Evolutionary conservation across 176 grass and related monocot species (phyloP), one percentile per base, ranked within the genome.

Genomic region (Echinochloa phyllopogon): DNA sequence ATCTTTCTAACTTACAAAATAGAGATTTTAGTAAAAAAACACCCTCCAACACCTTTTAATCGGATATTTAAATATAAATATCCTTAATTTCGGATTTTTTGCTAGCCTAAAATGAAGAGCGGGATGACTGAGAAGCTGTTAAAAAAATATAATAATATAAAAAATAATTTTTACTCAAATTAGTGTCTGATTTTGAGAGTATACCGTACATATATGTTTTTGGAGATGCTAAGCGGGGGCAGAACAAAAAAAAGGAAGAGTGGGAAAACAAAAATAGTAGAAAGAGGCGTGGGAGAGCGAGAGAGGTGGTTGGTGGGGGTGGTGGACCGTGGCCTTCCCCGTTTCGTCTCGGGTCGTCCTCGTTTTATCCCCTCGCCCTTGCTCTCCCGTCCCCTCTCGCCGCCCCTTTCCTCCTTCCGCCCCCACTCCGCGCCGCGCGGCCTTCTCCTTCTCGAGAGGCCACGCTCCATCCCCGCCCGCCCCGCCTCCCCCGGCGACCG

Each of bases 301-400:
- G 83, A 57, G 75, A 10, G 16, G 14, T 38, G 8, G 40, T 58
- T 86, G 70, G 45, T 65, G 9, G 67, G 57, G 36, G 56, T 10
- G 38, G 33, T 49, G 27, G 76, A 13, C 20, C 38, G 62, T n/a
- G 41, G 74, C 83, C 23, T 67, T 50, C 83, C 84, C 66, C 68
- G 68, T 80, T 72, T 64, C 76, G 55, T 79, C 76, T 80, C 76
- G 29, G 66, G 65, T 72, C 44, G 55, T 79, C 55, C 11, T 43
- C n/a, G 44, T 72, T 86, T 80, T 80, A 86, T 86, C 85, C 36
- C 76, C 23, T 51, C 3, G 7, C 42, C 24, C 44, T 52, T 42
- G 36, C 76, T 37, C 62, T 42, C 45, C 29, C 29, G 29, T 33
- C 40, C 40, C 75, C 56, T 10, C 57, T 41, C 44, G 53, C 14